phyloP scores from a whole-genome alignment of 2,329 filamentous ascomycete genomes.

The Trichothecium sympodiale region DNA sequence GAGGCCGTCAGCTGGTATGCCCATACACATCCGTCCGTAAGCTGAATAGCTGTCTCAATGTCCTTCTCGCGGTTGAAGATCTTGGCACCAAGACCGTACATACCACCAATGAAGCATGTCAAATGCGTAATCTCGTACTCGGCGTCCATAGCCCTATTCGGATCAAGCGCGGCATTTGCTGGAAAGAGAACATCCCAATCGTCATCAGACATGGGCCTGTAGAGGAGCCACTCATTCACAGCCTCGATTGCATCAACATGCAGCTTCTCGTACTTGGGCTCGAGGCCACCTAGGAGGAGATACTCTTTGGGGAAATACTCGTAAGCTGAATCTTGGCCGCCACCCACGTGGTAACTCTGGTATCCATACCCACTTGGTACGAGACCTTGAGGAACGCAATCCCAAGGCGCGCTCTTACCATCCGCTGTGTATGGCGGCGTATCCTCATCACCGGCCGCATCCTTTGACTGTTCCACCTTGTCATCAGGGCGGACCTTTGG shows the following conservation, averaged over 20 bases:
- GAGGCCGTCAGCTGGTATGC: slow-evolving; percentile 49
- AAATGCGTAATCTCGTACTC: slow-evolving; percentile 52
- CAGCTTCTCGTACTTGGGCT: slow-evolving; percentile 60
- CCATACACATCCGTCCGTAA: slow-evolving; percentile 62
- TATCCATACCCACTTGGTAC: slow-evolving; percentile 29
- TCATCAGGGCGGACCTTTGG: background rate
- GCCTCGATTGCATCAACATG: slow-evolving; percentile 59
- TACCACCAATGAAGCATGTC: slow-evolving; percentile 59
- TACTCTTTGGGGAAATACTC: slow-evolving; percentile 60
- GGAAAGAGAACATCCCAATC: slow-evolving; percentile 63
- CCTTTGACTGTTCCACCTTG: background rate
- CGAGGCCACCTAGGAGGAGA: slow-evolving; percentile 64
- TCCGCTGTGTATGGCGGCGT: slow-evolving; percentile 20
- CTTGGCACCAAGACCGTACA: slow-evolving; percentile 56
- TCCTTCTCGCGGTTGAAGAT: slow-evolving; percentile 49
- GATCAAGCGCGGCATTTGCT: slow-evolving; percentile 35
- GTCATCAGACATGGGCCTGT: slow-evolving; percentile 61
- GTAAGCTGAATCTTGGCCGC: slow-evolving; percentile 58
- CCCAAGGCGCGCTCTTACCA: slow-evolving; percentile 23
- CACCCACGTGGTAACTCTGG: slow-evolving; percentile 49
- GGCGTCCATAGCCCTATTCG: slow-evolving; percentile 17
- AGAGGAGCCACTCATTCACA: slow-evolving; percentile 64
- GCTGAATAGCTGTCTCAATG: slow-evolving; percentile 49
- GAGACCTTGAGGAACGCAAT: slow-evolving; percentile 52
- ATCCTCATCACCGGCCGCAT: background rate